Evolutionary conservation across 1,284 basidiomycete species (phyloP), one percentile per base, ranked within the genome.

Genomic region (Leccinum angustisporum): DNA sequence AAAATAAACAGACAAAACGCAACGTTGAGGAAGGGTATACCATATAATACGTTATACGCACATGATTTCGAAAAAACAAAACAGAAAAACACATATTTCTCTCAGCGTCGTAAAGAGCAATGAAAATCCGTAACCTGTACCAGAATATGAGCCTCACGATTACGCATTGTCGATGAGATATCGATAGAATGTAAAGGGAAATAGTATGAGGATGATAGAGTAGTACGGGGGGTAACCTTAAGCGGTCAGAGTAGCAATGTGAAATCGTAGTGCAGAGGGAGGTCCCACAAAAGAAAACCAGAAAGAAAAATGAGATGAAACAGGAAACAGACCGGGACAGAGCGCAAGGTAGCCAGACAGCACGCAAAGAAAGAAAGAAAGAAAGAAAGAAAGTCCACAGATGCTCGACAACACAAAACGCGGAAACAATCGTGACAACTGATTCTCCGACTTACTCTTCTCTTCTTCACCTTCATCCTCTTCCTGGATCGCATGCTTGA

Each of bases 91-190:
- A 31, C 43, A 5, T 8, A 46, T 11, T 46, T 52, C 30, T 48
- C 6, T 48, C 11, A 21, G 43, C 43, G 9, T n/a, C 9, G 58
- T 30, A 14, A 38, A 57, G 43, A 48, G 13, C 18, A 58, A 62
- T 63, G 18, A 56, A 63, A 62, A 68, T 57, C 63, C 69, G 66
- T 67, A 72, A 54, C 65, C 61, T 64, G 70, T 62, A 73, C 56
- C 21, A 34, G 61, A 59, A 54, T 46, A 46, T 48, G 50, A 67
- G 21, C 56, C 59, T 59, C 50, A 16, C 9, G 27, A 61, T 43
- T 46, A 13, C n/a, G 34, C 54, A 40, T 33, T 51, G 50, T 30
- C 50, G 27, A 51, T 30, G 50, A 27, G 27, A 30, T 36, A 36
- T 36, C 34, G 34, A 36, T 36, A 62, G 43, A 63, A 51, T 56